Conservation (phyloP, 768 basidiomycete genomes). For the Naganishia kalamii region DNA sequence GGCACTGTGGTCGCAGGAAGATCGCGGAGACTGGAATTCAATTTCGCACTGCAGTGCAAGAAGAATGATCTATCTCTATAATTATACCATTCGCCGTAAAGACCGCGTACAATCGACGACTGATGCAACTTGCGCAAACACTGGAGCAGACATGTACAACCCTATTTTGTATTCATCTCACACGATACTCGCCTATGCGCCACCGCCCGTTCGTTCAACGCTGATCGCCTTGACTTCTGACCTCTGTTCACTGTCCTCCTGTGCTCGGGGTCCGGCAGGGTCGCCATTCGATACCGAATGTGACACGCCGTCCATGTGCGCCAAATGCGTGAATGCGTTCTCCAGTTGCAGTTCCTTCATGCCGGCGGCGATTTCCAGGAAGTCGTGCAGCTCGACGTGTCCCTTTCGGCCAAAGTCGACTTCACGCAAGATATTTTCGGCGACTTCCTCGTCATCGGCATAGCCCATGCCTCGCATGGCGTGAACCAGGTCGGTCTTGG, state of each 20-base stretch:
- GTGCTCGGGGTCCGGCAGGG: constrained; percentile 50
- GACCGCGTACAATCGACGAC: constrained; percentile 8
- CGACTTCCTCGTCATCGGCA: constrained; percentile 43
- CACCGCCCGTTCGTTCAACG: constrained; percentile 56
- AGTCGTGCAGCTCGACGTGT: constrained; percentile 72
- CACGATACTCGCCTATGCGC: constrained; percentile 44
- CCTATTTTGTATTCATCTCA: background rate
- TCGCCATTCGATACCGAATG: constrained; percentile 40
- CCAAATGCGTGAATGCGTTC: constrained; percentile 45
- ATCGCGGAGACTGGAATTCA: no score
- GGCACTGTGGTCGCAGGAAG: no score
- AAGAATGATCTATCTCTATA: background rate
- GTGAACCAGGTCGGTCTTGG: constrained; percentile 46
- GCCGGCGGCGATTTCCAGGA: constrained; percentile 59
- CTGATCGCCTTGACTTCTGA: constrained; percentile 52
- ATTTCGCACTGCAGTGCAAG: no score
- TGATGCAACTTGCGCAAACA: background rate
- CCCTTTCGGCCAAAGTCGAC: constrained; percentile 49
- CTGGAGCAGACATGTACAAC: constrained; percentile 5
- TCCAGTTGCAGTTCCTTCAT: constrained; percentile 48
- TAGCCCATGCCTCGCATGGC: constrained; percentile 58
- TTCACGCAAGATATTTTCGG: constrained; percentile 46
- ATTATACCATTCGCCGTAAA: background rate
- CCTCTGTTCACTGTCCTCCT: constrained; percentile 35
- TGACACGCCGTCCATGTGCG: constrained; percentile 34